Percentiles rank a stretch among this genome's conserved stretches.
phyloP scores from a whole-genome alignment of 192 early-diverging fungal genomes.

The Chytriomyces confervae region DNA sequence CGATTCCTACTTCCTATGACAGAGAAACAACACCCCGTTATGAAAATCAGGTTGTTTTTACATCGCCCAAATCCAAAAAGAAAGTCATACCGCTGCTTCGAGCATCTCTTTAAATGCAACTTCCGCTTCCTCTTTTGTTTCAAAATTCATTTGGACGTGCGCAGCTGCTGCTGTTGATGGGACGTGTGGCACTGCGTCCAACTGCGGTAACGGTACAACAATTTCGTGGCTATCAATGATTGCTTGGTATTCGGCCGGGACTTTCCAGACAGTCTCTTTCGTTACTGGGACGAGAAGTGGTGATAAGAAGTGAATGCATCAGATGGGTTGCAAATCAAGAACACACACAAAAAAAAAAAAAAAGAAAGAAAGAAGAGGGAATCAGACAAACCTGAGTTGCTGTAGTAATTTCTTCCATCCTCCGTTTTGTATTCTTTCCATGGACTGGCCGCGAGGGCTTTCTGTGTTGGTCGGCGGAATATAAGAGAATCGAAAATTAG shows the following conservation, averaged over 20 bases:
- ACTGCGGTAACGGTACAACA: not conserved
- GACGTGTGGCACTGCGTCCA: not conserved
- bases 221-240: slow-evolving; percentile 34
- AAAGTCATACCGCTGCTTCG: slow-evolving; percentile 61
- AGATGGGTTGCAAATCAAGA: not conserved
- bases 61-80: not conserved
- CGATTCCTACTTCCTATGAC: slow-evolving; percentile 71
- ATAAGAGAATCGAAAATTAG: slow-evolving; percentile 8
- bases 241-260: slow-evolving; percentile 76
- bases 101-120: slow-evolving; percentile 78
- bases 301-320: not conserved
- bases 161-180: not conserved
- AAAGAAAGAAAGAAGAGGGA: not conserved
- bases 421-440: slow-evolving; percentile 89
- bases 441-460: slow-evolving; percentile 60
- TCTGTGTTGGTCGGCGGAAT: slow-evolving; percentile 32
- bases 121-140: slow-evolving; percentile 81
- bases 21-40: not conserved
- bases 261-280: slow-evolving; percentile 86
- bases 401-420: slow-evolving; percentile 84
- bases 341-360: not conserved
- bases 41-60: not conserved
- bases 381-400: slow-evolving; percentile 58
- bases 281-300: slow-evolving; percentile 30
- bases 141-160: slow-evolving; percentile 59